phyloP scores from a whole-genome alignment of 495 filamentous ascomycete species.

The Pseudomonodictys pantanalensis region DNA sequence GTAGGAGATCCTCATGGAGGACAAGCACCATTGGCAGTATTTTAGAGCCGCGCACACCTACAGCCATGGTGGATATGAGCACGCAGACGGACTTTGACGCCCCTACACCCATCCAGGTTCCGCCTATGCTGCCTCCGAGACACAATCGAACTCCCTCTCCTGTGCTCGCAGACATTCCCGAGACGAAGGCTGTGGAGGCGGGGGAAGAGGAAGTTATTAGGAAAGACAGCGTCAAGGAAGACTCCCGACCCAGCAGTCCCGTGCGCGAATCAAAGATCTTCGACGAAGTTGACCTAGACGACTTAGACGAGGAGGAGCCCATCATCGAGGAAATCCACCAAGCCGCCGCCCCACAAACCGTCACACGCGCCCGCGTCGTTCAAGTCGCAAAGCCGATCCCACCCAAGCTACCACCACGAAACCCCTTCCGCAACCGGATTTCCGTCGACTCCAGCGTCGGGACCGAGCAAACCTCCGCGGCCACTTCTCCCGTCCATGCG shows the following conservation, averaged over 20 bases:
- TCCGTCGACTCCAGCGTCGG: conserved; percentile 26
- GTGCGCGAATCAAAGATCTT: conserved; percentile 16
- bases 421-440: conserved; percentile 35
- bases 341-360: conserved; percentile 32
- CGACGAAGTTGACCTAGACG: conserved; percentile 14
- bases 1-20: conserved; percentile 40
- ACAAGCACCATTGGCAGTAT: conserved; percentile 37
- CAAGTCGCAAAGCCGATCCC: conserved; percentile 38
- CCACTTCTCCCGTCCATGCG: conserved; percentile 16
- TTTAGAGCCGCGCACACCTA: conserved; percentile 1
- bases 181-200: conserved; percentile 28
- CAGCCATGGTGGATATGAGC: conserved; percentile 33
- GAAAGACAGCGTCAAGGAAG: conserved; percentile 8
- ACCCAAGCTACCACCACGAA: conserved; percentile 41
- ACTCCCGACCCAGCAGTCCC: background rate
- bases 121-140: conserved; percentile 15
- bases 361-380: conserved; percentile 41
- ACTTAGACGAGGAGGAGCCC: conserved; percentile 26
- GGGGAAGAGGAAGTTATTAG: background rate
- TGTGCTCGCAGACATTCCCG: conserved; percentile 36
- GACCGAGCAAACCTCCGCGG: conserved; percentile 18
- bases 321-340: conserved; percentile 33
- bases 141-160: conserved; percentile 23
- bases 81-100: conserved; percentile 40
- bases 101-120: conserved; percentile 12